Conservation (phyloP, 2,329 filamentous ascomycete species). For the Colletotrichum lentis region DNA sequence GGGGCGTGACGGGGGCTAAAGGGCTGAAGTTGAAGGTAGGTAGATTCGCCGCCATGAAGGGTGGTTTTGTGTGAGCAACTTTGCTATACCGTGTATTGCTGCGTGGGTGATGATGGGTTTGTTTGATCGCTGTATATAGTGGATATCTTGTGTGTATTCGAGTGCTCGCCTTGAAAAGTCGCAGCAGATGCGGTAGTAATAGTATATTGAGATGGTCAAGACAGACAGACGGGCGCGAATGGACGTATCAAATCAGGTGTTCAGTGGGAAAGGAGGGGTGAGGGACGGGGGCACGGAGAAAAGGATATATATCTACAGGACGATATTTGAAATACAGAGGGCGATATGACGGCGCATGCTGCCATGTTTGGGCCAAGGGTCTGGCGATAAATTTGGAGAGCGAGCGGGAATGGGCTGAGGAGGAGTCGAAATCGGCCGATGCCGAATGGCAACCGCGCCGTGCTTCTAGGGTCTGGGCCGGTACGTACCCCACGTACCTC, state of each 20-base stretch:
- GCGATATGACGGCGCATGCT: slow-evolving; percentile 37
- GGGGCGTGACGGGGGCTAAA: slow-evolving; percentile 51
- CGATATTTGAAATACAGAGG: slow-evolving; percentile 37
- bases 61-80: slow-evolving; percentile 12
- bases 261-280: slow-evolving; percentile 23
- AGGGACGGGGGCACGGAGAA: slow-evolving; percentile 25
- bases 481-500: slow-evolving; percentile 30
- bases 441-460: slow-evolving; percentile 40
- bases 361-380: slow-evolving; percentile 41
- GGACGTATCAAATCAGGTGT: slow-evolving; percentile 31
- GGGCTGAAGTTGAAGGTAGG: slow-evolving; percentile 44
- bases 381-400: slow-evolving; percentile 48
- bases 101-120: not conserved
- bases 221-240: slow-evolving; percentile 18
- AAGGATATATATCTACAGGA: slow-evolving; percentile 34
- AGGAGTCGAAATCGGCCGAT: slow-evolving; percentile 49
- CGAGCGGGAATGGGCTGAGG: slow-evolving; percentile 49
- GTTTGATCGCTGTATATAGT: slow-evolving; percentile 5
- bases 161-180: not conserved
- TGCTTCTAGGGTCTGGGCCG: slow-evolving; percentile 23
- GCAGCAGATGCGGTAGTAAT: slow-evolving; percentile 13
- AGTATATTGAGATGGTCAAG: slow-evolving; percentile 18
- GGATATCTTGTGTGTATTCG: slow-evolving; percentile 8
- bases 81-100: slow-evolving; percentile 11
- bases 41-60: slow-evolving; percentile 36